Conservation (phyloP, 495 filamentous ascomycete species). For the Hypomontagnella submonticulosa region DNA sequence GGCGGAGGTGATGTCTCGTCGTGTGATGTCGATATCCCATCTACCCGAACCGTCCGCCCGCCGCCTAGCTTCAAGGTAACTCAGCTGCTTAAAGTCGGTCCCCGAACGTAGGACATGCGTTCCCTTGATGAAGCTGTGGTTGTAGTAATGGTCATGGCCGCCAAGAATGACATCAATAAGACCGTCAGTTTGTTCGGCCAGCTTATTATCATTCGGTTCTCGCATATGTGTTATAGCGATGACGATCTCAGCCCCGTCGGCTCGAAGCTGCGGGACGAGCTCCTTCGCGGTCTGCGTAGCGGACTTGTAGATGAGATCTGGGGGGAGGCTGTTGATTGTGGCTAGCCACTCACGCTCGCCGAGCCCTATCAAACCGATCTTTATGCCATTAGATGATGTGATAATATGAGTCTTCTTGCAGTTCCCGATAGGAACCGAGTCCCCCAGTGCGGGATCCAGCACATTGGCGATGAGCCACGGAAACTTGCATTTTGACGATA, state of each 20-base stretch:
- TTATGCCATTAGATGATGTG: constrained; percentile 82
- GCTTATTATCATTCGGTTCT: constrained; percentile 85
- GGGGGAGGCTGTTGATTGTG: constrained; percentile 86
- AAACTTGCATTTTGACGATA: constrained; percentile 79
- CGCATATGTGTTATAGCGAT: constrained; percentile 86
- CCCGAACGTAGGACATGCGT: constrained; percentile 85
- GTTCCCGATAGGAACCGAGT: constrained; percentile 73
- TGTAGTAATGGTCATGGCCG: constrained; percentile 91
- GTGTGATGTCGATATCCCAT: constrained; percentile 83
- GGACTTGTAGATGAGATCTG: constrained; percentile 81
- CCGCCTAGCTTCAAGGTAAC: constrained; percentile 80
- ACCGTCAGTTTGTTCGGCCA: constrained; percentile 75
- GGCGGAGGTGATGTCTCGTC: constrained; percentile 74
- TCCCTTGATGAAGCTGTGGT: constrained; percentile 77
- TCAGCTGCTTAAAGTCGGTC: constrained; percentile 89
- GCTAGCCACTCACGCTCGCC: constrained; percentile 83
- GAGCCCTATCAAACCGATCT: constrained; percentile 85
- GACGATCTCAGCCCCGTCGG: constrained; percentile 82
- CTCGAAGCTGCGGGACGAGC: constrained; percentile 74
- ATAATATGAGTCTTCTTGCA: constrained; percentile 76
- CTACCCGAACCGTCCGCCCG: constrained; percentile 55
- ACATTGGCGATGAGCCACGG: constrained; percentile 89
- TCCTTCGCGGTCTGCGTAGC: constrained; percentile 75
- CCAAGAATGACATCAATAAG: constrained; percentile 86
- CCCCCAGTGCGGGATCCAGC: constrained; percentile 71